phyloP scores from a whole-genome alignment of 1,284 basidiomycete species.

The Prillingera fragicola region DNA sequence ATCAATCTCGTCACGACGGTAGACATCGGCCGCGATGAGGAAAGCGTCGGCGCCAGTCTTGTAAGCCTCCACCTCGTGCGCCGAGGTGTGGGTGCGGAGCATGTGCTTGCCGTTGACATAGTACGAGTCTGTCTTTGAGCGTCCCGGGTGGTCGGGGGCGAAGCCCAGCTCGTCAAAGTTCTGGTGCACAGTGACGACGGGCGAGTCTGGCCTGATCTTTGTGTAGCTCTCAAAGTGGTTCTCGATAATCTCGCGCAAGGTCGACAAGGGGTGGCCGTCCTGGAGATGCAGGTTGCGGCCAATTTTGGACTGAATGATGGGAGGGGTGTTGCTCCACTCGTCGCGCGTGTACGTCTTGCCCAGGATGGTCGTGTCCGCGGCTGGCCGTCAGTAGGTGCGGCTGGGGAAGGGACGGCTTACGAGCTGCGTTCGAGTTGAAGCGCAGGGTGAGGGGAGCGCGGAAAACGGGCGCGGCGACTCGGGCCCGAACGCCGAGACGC shows the following conservation, averaged over 20 bases:
- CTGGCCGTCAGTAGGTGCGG: background rate
- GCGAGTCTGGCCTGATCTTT: constrained; percentile 61
- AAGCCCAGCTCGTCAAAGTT: constrained; percentile 99
- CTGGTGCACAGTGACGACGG: constrained; percentile 80
- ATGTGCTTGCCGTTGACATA: constrained; percentile 86
- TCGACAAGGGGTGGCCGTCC: constrained; percentile 75
- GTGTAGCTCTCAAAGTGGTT: constrained; percentile 58
- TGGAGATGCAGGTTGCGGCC: constrained; percentile 67
- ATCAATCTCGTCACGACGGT: constrained; percentile 97
- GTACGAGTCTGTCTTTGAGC: constrained; percentile 85
- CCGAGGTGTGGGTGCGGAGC: constrained; percentile 94
- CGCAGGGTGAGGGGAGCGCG: background rate
- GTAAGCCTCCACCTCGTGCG: constrained; percentile 94
- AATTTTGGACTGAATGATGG: constrained; percentile 72
- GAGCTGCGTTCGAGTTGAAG: too few species aligned
- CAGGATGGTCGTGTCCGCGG: constrained; percentile 23
- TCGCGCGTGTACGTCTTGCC: constrained; percentile 60
- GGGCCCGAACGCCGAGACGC: background rate
- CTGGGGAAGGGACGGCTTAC: too few species aligned
- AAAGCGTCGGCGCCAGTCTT: constrained; percentile 68
- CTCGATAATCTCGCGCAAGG: constrained; percentile 79
- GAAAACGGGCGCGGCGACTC: background rate
- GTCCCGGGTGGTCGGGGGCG: constrained; percentile 86
- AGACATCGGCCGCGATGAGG: constrained; percentile 97
- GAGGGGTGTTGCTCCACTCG: constrained; percentile 75